Conservation (phyloP, 331 rosid species). For the Malus hybrid region DNA sequence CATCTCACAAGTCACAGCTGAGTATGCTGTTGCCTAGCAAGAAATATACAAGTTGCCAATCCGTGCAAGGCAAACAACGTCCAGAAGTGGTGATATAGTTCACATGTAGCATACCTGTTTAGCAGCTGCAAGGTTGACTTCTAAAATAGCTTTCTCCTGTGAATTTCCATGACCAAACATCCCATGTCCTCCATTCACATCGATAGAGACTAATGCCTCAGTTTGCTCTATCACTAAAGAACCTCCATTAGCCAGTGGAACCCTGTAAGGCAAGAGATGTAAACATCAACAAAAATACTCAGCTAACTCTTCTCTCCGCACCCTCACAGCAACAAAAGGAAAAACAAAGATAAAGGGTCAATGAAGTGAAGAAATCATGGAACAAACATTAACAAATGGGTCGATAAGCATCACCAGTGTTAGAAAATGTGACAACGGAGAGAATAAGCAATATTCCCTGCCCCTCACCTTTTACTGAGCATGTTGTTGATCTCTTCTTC, state of each 20-base stretch:
- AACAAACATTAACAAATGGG: background rate
- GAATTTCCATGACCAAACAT: slow-evolving; percentile 77
- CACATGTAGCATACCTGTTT: slow-evolving; percentile 50
- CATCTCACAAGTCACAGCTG: background rate
- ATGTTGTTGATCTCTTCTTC: slow-evolving; percentile 87
- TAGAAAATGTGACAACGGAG: slow-evolving; percentile 9
- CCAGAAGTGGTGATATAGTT: slow-evolving; percentile 11
- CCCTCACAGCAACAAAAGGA: background rate
- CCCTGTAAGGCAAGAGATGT: slow-evolving; percentile 42
- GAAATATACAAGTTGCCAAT: background rate
- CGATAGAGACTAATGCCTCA: slow-evolving; percentile 93
- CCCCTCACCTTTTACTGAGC: slow-evolving; percentile 77
- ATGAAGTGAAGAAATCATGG: background rate
- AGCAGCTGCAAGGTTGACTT: slow-evolving; percentile 96
- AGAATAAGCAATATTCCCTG: slow-evolving; percentile 10
- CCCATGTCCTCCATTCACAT: slow-evolving; percentile 97
- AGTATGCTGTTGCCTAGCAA: background rate
- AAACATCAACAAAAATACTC: background rate
- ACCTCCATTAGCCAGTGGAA: slow-evolving; percentile 88
- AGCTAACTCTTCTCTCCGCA: background rate
- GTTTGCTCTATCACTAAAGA: slow-evolving; percentile 96
- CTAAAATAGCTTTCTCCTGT: slow-evolving; percentile 82
- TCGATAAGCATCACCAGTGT: background rate
- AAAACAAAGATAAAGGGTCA: background rate
- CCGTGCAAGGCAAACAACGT: background rate